Evolutionary conservation across 2,329 filamentous ascomycete species (phyloP).

Genomic region (Neopestalotiopsis sp.): DNA sequence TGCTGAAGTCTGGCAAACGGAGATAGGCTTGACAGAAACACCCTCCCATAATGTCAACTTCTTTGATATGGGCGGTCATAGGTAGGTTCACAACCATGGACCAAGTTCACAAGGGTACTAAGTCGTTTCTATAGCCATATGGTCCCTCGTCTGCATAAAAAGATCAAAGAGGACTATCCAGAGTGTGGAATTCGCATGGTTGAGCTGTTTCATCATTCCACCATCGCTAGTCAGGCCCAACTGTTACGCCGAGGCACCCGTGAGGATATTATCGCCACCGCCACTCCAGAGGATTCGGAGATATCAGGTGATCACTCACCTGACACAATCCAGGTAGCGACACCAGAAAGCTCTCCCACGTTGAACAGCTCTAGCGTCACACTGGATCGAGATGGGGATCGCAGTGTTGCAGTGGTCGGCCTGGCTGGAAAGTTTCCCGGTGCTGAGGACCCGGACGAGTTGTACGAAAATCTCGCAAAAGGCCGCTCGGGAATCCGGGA

Average conservation of each 20-base stretch:
- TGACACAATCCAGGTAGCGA: not conserved
- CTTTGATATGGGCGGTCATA: conserved; percentile 1
- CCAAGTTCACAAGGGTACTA: not conserved
- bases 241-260: not conserved
- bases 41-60: not conserved
- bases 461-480: not conserved
- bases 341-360: not conserved
- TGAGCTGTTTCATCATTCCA: not conserved
- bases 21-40: not conserved
- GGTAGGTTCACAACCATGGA: not conserved
- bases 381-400: not conserved
- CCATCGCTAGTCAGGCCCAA: not conserved
- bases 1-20: not conserved
- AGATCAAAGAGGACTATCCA: not conserved
- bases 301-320: not conserved
- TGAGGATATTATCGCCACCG: not conserved
- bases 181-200: not conserved
- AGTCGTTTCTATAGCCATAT: not conserved
- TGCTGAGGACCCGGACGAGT: not conserved
- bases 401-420: not conserved
- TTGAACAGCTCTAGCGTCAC: not conserved
- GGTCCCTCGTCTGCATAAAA: not conserved
- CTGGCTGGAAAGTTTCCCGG: not conserved
- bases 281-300: not conserved
- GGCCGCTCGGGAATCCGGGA: not conserved